phyloP scores from a whole-genome alignment of 2,329 filamentous ascomycete genomes.

The Xylariaceae sp. region DNA sequence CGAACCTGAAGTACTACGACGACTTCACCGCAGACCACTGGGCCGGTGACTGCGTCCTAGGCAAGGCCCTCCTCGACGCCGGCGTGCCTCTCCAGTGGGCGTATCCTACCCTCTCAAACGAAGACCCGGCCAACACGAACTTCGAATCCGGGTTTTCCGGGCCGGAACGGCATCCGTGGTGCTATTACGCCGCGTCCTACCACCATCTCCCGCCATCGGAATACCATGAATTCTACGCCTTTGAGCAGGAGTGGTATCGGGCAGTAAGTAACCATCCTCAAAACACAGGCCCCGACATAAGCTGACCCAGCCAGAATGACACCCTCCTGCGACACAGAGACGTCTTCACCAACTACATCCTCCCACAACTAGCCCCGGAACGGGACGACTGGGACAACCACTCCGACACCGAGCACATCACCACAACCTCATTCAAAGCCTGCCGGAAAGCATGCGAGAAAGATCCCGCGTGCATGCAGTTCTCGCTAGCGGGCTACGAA shows the following conservation, averaged over 20 bases:
- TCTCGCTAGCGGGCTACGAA: constrained; percentile 27
- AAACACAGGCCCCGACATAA: not conserved
- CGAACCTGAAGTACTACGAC: constrained; percentile 41
- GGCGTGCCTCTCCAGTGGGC: constrained; percentile 43
- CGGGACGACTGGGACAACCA: constrained; percentile 34
- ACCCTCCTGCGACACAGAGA: constrained; percentile 31
- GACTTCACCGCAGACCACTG: constrained; percentile 43
- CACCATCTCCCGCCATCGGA: constrained; percentile 45
- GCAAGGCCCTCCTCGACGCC: constrained; percentile 43
- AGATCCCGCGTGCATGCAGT: constrained; percentile 31
- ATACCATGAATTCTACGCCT: constrained; percentile 41
- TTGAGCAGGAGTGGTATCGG: constrained; percentile 39
- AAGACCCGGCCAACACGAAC: constrained; percentile 40
- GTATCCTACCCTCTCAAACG: constrained; percentile 43
- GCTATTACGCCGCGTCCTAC: constrained; percentile 46
- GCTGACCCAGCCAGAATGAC: constrained; percentile 23
- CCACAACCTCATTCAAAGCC: constrained; percentile 24
- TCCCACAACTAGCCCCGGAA: constrained; percentile 25
- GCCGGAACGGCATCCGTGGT: constrained; percentile 43
- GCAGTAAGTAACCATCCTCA: constrained; percentile 24
- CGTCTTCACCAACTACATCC: constrained; percentile 29
- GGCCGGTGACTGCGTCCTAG: constrained; percentile 49
- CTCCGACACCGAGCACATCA: constrained; percentile 25
- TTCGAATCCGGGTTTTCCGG: constrained; percentile 40
- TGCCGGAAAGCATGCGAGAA: constrained; percentile 29